Percentiles rank a stretch among this genome's conserved stretches.
Evolutionary conservation across 2,329 filamentous ascomycete species (phyloP).

Genomic region (Fusarium sp.): DNA sequence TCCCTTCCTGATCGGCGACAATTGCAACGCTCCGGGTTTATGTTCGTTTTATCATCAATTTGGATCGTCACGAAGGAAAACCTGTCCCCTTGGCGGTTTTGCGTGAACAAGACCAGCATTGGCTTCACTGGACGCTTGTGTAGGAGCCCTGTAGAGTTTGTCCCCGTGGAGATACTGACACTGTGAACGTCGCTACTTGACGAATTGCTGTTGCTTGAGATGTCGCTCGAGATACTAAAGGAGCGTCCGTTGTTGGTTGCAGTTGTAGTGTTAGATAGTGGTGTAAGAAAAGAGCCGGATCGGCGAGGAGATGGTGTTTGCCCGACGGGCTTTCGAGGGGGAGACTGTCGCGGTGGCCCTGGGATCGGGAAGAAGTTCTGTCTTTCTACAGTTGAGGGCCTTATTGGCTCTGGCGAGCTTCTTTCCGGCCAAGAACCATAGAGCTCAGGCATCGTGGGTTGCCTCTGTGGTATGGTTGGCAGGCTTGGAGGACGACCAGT

Average conservation of each 20-base stretch:
- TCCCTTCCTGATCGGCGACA: conserved; percentile 50
- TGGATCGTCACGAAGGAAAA: conserved; percentile 51
- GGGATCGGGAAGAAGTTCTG: conserved; percentile 22
- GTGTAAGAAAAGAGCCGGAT: conserved; percentile 24
- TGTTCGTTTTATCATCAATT: conserved; percentile 51
- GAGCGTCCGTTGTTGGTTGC: conserved; percentile 34
- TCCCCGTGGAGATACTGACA: conserved; percentile 45
- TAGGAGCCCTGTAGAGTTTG: conserved; percentile 49
- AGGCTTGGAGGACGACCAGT: conserved; percentile 33
- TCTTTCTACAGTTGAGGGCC: conserved; percentile 28
- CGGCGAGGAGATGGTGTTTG: conserved; percentile 37
- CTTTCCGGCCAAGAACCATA: conserved; percentile 38
- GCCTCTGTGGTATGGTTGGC: conserved; percentile 40
- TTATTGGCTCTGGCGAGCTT: conserved; percentile 34
- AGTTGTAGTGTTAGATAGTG: conserved; percentile 19
- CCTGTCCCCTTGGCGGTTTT: conserved; percentile 37
- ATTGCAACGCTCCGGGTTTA: conserved; percentile 54
- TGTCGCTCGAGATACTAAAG: conserved; percentile 41
- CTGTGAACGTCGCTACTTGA: conserved; percentile 46
- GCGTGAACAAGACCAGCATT: conserved; percentile 54
- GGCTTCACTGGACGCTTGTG: conserved; percentile 52
- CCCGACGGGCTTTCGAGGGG: conserved; percentile 36
- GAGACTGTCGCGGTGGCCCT: conserved; percentile 22
- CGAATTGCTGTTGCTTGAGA: conserved; percentile 46
- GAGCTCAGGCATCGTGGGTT: conserved; percentile 20